Evolutionary conservation across 1,139 yeast species (phyloP).

Genomic region (Scheffersomyces lignicola): DNA sequence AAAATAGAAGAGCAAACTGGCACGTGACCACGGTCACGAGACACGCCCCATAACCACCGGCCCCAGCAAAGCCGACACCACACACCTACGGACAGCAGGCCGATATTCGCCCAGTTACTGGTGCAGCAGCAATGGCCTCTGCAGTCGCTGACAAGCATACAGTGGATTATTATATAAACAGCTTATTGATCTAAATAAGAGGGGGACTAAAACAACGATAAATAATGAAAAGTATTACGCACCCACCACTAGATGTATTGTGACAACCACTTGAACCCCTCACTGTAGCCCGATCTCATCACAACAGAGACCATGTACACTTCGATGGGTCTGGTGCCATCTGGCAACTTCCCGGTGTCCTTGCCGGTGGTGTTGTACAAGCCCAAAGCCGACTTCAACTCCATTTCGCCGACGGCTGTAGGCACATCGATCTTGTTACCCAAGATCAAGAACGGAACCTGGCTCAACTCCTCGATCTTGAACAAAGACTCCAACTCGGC

Average conservation of each 20-base stretch:
- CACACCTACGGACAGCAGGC: too few relatives aligned
- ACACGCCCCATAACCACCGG: too few relatives aligned
- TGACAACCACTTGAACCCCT: slow-evolving; percentile 94
- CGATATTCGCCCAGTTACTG: too few relatives aligned
- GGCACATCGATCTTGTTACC: slow-evolving; percentile 97
- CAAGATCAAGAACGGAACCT: slow-evolving; percentile 88
- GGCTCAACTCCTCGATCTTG: slow-evolving; percentile 83
- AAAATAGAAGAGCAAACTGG: too few relatives aligned
- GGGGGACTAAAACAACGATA: too few relatives aligned
- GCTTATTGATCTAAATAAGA: too few relatives aligned
- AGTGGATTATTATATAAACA: too few relatives aligned
- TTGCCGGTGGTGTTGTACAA: slow-evolving; percentile 86
- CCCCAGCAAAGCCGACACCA: too few relatives aligned
- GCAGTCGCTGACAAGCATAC: too few relatives aligned
- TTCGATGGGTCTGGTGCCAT: slow-evolving; percentile 88
- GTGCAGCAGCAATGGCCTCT: too few relatives aligned
- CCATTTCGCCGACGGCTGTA: slow-evolving; percentile 92
- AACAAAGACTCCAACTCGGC: slow-evolving; percentile 92
- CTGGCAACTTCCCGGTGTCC: slow-evolving; percentile 67
- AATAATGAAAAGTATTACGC: too few relatives aligned
- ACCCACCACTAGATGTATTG: slow-evolving; percentile 87
- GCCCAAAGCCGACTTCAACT: slow-evolving; percentile 87
- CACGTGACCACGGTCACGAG: too few relatives aligned
- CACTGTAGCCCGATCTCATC: slow-evolving; percentile 95
- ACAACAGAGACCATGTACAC: slow-evolving; percentile 97